These are phyloP conservation scores for Lachnellula suecica DNA, from an alignment of 2,329 filamentous ascomycete genomes.

Conservation along the genomic window DNA sequence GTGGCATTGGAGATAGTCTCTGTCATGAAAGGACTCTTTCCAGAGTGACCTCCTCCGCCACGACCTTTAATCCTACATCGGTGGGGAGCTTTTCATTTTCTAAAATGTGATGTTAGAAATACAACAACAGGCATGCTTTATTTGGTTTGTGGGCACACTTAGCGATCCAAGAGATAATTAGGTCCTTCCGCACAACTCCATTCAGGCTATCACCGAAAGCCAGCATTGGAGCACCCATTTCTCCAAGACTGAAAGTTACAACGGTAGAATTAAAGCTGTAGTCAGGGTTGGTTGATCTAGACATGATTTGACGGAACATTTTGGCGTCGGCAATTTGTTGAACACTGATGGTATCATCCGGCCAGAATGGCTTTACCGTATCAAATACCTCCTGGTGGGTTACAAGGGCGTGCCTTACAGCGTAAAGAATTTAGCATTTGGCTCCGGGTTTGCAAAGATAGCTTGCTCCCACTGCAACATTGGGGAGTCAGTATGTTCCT, in stretches of 20 bases:
- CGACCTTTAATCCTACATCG: too few species aligned
- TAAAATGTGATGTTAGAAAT: too few species aligned
- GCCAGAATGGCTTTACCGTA: constrained; percentile 46
- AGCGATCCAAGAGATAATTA: too few species aligned
- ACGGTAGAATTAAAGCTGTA: constrained; percentile 44
- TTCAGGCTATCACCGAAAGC: constrained; percentile 50
- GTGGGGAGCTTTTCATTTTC: too few species aligned
- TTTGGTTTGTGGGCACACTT: too few species aligned
- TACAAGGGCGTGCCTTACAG: constrained; percentile 39
- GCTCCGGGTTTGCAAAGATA: constrained; percentile 40
- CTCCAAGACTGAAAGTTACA: constrained; percentile 48
- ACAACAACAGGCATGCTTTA: too few species aligned
- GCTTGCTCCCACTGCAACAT: too few species aligned
- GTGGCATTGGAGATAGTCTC: too few species aligned
- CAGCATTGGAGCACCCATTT: constrained; percentile 49
- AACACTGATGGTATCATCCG: constrained; percentile 37
- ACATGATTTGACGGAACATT: constrained; percentile 43
- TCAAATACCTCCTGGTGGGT: constrained; percentile 54
- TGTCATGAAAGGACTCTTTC: too few species aligned
- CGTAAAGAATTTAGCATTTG: constrained; percentile 44
- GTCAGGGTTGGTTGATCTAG: constrained; percentile 45
- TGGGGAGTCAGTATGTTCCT: too few species aligned
- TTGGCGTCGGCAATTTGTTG: constrained; percentile 46
- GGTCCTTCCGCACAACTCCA: too few species aligned
- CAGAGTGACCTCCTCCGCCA: too few species aligned